These are phyloP conservation scores for Colletotrichum higginsianum DNA, from an alignment of 2,329 filamentous ascomycete genomes.

Conservation along the genomic window DNA sequence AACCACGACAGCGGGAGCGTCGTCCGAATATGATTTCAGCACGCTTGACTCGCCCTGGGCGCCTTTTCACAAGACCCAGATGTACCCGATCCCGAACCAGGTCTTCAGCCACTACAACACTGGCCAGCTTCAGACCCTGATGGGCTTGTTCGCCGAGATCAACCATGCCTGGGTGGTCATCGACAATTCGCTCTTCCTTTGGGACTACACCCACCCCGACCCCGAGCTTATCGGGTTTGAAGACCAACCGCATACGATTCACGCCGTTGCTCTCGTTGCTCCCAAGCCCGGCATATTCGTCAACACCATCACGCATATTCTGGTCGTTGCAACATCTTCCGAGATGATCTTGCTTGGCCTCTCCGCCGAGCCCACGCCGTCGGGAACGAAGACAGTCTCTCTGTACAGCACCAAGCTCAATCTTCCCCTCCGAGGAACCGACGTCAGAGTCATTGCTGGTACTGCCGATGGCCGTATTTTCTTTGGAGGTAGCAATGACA, in stretches of 20 bases:
- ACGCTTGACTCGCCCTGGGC: conserved; percentile 79
- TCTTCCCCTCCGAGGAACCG: conserved; percentile 80
- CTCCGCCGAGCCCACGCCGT: conserved; percentile 75
- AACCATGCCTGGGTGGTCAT: conserved; percentile 97
- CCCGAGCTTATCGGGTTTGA: conserved; percentile 94
- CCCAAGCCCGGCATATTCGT: conserved; percentile 93
- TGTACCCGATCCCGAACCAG: conserved; percentile 90
- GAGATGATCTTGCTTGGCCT: conserved; percentile 93
- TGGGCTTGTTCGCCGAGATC: conserved; percentile 95
- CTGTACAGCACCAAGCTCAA: conserved; percentile 93
- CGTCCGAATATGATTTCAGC: conserved; percentile 91
- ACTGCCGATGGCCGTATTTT: conserved; percentile 93
- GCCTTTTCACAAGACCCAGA: conserved; percentile 89
- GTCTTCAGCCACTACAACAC: conserved; percentile 95
- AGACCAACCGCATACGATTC: conserved; percentile 89
- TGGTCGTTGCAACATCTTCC: conserved; percentile 88
- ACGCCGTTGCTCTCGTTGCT: conserved; percentile 88
- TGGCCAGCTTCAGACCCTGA: conserved; percentile 88
- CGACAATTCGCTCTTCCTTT: conserved; percentile 95
- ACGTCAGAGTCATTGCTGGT: conserved; percentile 84
- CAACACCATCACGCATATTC: conserved; percentile 84
- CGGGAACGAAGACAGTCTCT: conserved; percentile 80
- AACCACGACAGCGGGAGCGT: conserved; percentile 80
- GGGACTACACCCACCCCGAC: conserved; percentile 96
- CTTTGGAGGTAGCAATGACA: conserved; percentile 84